These are phyloP conservation scores for Calocybe gangraenosa DNA, from an alignment of 768 basidiomycete species.

Conservation along the genomic window DNA sequence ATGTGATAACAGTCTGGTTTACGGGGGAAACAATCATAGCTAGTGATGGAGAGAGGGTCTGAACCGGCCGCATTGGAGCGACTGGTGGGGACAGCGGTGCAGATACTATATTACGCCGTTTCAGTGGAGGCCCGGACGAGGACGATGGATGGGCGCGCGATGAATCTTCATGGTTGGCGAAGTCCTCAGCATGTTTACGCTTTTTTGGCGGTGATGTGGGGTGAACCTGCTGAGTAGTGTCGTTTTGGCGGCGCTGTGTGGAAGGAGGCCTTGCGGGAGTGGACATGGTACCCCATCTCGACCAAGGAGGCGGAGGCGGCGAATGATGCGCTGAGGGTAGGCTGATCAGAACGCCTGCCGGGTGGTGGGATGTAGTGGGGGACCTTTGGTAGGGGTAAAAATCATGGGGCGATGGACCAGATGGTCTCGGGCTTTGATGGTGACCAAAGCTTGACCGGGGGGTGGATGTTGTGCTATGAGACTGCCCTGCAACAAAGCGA, in stretches of 20 bases:
- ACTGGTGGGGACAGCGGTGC: constrained; percentile 23
- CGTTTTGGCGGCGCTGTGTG: constrained; percentile 34
- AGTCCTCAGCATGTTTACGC: constrained; percentile 41
- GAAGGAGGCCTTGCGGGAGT: constrained; percentile 43
- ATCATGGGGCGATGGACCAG: constrained; percentile 14
- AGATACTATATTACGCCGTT: constrained; percentile 31
- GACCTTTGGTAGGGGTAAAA: constrained; percentile 13
- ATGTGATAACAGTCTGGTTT: constrained; percentile 35
- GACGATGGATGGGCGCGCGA: constrained; percentile 19
- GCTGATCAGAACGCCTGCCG: constrained; percentile 8
- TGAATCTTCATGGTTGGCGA: constrained; percentile 20
- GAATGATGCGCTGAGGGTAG: constrained; percentile 19
- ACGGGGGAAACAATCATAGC: constrained; percentile 63
- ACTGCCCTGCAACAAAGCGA: constrained; percentile 51
- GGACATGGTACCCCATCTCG: constrained; percentile 42
- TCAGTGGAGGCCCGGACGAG: constrained; percentile 25
- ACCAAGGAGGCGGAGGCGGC: constrained; percentile 40
- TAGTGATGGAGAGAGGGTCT: constrained; percentile 57
- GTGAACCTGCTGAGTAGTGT: constrained; percentile 28
- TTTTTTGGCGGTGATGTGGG: constrained; percentile 39
- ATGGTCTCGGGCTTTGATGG: constrained; percentile 13
- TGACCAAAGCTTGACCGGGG: constrained; percentile 20
- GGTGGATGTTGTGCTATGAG: constrained; percentile 30
- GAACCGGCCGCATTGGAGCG: constrained; percentile 30
- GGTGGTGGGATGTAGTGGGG: constrained; percentile 16